Evolutionary conservation across 1,139 yeast species (phyloP).

Genomic region (Sugiyamaella castrensis): DNA sequence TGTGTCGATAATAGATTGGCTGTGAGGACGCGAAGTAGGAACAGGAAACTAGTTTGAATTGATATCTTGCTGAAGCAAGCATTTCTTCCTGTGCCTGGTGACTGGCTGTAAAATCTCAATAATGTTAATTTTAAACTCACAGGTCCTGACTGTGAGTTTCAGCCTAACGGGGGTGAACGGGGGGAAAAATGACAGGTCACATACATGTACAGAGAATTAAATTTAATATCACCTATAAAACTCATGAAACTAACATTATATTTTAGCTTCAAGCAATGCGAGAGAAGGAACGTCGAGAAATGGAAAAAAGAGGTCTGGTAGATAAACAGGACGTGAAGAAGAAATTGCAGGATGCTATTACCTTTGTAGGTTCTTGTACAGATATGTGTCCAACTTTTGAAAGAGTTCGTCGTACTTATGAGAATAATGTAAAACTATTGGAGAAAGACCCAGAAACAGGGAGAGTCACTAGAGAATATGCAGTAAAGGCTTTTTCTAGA

Average conservation of each 20-base stretch:
- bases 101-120: no score
- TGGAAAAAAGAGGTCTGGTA: conserved; percentile 81
- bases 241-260: neutral
- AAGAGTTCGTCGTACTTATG: conserved; percentile 81
- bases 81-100: no score
- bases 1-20: no score
- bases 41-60: no score
- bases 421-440: conserved; percentile 76
- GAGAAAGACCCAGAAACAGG: conserved; percentile 65
- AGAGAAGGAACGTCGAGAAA: conserved; percentile 68
- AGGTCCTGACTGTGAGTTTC: no score
- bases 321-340: conserved; percentile 85
- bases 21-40: no score
- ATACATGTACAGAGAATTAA: no score
- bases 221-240: no score
- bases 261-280: conserved; percentile 60
- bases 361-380: conserved; percentile 80
- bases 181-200: no score
- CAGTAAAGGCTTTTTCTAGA: conserved; percentile 90
- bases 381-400: conserved; percentile 97
- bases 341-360: conserved; percentile 79
- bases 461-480: conserved; percentile 59
- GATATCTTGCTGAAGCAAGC: no score
- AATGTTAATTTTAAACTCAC: no score
- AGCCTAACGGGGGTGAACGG: no score